Base-by-base conservation (phyloP, 257 asterid species). In the Asclepias syriaca region DNA sequence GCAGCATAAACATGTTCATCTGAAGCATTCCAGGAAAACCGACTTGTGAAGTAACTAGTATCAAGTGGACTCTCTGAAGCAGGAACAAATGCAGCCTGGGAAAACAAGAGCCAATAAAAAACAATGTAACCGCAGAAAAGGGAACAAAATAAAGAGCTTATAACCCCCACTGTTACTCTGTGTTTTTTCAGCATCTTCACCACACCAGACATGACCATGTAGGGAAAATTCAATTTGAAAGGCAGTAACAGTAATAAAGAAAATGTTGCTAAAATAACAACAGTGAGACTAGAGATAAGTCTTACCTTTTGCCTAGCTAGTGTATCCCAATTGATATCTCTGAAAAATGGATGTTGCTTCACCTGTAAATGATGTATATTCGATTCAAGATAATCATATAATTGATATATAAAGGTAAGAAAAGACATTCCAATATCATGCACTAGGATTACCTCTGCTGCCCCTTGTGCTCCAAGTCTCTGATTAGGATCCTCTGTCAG, bases 281-380 rank as follows among this genome's bases (percentile, higher is more conserved):
- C 59, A 12, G 46, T 45, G 7, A 32, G 48, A 68, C 48, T 34
- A 8, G 1, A 34, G 48, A 13, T 39, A 55, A 43, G 74, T 54
- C 83, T 34, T 73, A 91, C 97, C 99, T 95, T 95, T 77, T 92
- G 99, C 75, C 98, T 85, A 56, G 97, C 99, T 73, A 95, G 93
- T 6, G 99, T 95, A 82, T 95, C 98, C 99, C 99, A 95, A 85
- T 90, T 90, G 77, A 92, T 95, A 83, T 95, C 93, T 84, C 90
- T 80, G 85, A 95, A 95, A 82, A 75, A 95, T 1, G 92, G 96
- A 84, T 92, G 99, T 61, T 85, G 90, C 86, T 95, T 95, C 84
- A 95, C 99, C 99, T 94, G 87, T 79, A 81, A 24, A 27, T 68
- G 48, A 75, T 65, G 22, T 46, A 24, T 39, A 45, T 58, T 74